Evolutionary conservation across 2,329 filamentous ascomycete species (phyloP).

Genomic region (Leptoxyphium fumago): DNA sequence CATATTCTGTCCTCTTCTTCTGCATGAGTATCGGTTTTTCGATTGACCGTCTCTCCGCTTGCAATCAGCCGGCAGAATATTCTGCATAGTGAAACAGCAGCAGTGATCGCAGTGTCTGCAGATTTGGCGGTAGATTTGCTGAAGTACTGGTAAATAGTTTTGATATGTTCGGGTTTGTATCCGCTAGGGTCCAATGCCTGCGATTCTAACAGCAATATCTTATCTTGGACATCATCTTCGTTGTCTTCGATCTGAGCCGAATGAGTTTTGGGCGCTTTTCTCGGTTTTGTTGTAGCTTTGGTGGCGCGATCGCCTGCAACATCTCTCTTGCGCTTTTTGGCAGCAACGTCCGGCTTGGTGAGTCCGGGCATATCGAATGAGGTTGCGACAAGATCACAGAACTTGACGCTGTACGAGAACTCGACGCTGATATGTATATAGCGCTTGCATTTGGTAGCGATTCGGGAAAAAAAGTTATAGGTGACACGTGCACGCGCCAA

Average conservation of each 20-base stretch:
- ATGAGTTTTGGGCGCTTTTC: constrained; percentile 25
- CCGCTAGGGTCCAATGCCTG: constrained; percentile 77
- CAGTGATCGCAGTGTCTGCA: constrained; percentile 35
- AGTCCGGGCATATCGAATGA: constrained; percentile 22
- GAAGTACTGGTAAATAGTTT: constrained; percentile 45
- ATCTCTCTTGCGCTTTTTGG: constrained; percentile 30
- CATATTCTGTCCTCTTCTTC: constrained; percentile 62
- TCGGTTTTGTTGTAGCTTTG: constrained; percentile 16
- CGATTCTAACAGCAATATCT: constrained; percentile 61
- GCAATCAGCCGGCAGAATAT: constrained; percentile 72
- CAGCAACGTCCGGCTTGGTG: constrained; percentile 12
- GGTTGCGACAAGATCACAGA: no score
- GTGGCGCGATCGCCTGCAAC: constrained; percentile 6
- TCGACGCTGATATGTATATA: no score
- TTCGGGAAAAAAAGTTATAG: not conserved
- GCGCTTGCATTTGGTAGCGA: not conserved
- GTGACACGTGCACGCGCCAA: not conserved
- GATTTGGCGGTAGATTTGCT: constrained; percentile 38
- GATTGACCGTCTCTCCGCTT: constrained; percentile 53
- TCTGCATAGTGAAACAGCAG: constrained; percentile 69
- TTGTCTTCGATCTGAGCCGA: constrained; percentile 16
- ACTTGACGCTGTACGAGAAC: no score
- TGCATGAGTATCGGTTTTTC: constrained; percentile 52
- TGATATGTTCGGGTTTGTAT: constrained; percentile 66
- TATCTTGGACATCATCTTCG: constrained; percentile 39